A percentile compares a stretch with the other conserved stretches of the same genome.
Conservation (phyloP, 306 rosid species). For the Astragalus glycyphyllos region DNA sequence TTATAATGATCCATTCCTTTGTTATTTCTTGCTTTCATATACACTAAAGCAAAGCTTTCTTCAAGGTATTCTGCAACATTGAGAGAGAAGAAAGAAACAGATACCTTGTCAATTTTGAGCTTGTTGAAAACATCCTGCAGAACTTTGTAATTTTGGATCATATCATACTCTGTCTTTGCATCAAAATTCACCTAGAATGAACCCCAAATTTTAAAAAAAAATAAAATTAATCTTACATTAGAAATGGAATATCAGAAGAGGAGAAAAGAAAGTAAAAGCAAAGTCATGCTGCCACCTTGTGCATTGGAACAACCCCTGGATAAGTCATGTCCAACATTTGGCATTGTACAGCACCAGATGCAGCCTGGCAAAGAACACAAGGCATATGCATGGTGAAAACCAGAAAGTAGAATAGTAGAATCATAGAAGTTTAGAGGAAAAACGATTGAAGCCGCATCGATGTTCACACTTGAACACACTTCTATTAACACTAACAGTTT, state of each 20-base stretch:
- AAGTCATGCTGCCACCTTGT: conserved; percentile 64
- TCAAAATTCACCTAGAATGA: conserved; percentile 81
- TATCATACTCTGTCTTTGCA: conserved; percentile 91
- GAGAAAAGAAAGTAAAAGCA: conserved; percentile 30
- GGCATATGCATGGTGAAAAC: conserved; percentile 22
- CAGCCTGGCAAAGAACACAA: conserved; percentile 63
- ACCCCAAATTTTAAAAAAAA: conserved; percentile 34
- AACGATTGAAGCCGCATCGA: conserved; percentile 9
- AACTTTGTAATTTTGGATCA: conserved; percentile 95
- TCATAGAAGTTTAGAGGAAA: conserved; percentile 16
- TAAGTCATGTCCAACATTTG: conserved; percentile 95
- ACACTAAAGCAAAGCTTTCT: conserved; percentile 12
- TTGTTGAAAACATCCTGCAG: conserved; percentile 91
- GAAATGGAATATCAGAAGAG: conserved; percentile 22
- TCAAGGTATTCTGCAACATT: neutral
- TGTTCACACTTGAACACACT: conserved; percentile 12
- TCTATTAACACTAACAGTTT: neutral
- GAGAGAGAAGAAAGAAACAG: conserved; percentile 5
- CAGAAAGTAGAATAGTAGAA: conserved; percentile 10
- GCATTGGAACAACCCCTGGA: conserved; percentile 97
- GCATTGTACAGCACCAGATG: conserved; percentile 98
- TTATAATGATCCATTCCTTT: conserved; percentile 3
- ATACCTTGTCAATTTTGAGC: conserved; percentile 88
- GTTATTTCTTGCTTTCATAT: conserved; percentile 17
- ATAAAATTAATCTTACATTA: neutral